Evolutionary conservation across 2,329 filamentous ascomycete genomes (phyloP).

Genomic region (Penicillium sp.): DNA sequence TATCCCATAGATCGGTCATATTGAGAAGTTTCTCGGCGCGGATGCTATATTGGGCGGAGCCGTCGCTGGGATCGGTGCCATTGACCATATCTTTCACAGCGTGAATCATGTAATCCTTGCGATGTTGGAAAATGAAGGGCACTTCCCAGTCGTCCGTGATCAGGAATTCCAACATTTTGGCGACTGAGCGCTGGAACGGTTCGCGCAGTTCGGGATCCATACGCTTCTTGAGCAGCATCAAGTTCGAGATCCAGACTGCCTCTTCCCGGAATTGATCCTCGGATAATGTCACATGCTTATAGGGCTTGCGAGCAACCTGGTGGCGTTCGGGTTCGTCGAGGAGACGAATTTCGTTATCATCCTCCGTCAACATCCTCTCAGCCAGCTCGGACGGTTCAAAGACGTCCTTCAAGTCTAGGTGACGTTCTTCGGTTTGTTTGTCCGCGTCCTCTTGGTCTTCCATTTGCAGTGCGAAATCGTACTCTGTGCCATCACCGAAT

Average conservation of each 20-base stretch:
- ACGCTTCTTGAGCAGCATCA: slow-evolving; percentile 84
- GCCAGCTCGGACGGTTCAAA: slow-evolving; percentile 94
- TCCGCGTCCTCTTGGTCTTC: slow-evolving; percentile 82
- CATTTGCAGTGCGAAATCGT: slow-evolving; percentile 86
- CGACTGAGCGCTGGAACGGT: slow-evolving; percentile 83
- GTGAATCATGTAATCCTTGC: slow-evolving; percentile 95
- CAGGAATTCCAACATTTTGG: slow-evolving; percentile 92
- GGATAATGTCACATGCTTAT: slow-evolving; percentile 75
- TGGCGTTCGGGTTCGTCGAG: slow-evolving; percentile 91
- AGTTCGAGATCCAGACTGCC: slow-evolving; percentile 83
- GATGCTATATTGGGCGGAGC: slow-evolving; percentile 66
- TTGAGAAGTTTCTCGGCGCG: slow-evolving; percentile 82
- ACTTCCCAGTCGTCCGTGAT: slow-evolving; percentile 93
- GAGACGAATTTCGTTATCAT: slow-evolving; percentile 85
- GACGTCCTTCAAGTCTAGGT: slow-evolving; percentile 91
- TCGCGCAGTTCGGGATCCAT: slow-evolving; percentile 68
- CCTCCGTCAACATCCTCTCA: slow-evolving; percentile 92
- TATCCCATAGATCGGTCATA: slow-evolving; percentile 91
- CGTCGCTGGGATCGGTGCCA: slow-evolving; percentile 65
- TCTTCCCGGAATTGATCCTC: slow-evolving; percentile 89
- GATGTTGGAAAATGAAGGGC: slow-evolving; percentile 96
- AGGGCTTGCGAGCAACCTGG: slow-evolving; percentile 84
- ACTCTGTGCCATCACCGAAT: slow-evolving; percentile 93
- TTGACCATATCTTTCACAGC: slow-evolving; percentile 67
- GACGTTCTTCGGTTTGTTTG: slow-evolving; percentile 73